These are phyloP conservation scores for Pythium diclinum DNA, from an alignment of 352 stramenopile genomes.

Conservation along the genomic window DNA sequence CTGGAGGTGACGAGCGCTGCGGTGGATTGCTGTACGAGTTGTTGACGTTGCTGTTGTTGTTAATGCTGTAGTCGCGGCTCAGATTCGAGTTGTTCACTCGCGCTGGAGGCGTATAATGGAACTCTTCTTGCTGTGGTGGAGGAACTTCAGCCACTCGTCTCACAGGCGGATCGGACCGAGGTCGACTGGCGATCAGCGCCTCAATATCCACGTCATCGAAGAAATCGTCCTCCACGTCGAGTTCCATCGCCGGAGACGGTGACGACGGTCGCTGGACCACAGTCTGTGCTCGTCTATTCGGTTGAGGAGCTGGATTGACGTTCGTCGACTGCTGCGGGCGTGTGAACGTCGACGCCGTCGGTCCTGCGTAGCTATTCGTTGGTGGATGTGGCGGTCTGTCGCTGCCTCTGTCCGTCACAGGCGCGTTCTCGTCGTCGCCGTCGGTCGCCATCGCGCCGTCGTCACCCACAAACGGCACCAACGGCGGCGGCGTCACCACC, in stretches of 20 bases:
- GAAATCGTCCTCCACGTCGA: conserved; percentile 23
- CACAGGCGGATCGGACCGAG: background rate
- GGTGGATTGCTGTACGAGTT: background rate
- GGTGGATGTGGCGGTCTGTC: background rate
- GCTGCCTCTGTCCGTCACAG: conserved; percentile 11
- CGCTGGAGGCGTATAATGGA: background rate
- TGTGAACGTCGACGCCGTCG: background rate
- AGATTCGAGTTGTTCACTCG: background rate
- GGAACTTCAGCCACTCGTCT: background rate
- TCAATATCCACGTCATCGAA: conserved; percentile 30
- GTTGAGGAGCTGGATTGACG: background rate
- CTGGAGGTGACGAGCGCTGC: background rate
- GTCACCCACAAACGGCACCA: conserved; percentile 20
- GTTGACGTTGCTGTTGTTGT: background rate
- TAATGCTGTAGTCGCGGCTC: background rate
- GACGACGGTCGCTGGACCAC: background rate
- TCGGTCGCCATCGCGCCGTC: conserved; percentile 5
- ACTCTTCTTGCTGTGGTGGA: background rate
- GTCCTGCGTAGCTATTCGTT: background rate
- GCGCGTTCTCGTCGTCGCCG: conserved; percentile 22
- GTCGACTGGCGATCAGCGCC: conserved; percentile 20
- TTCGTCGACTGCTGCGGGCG: background rate
- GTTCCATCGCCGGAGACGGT: conserved; percentile 12
- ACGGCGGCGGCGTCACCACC: conserved; percentile 2
- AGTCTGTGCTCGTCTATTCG: background rate